Evolutionary conservation across 371 early-diverging fungal genomes (phyloP).

Genomic region (Rhizopus arrhizus): DNA sequence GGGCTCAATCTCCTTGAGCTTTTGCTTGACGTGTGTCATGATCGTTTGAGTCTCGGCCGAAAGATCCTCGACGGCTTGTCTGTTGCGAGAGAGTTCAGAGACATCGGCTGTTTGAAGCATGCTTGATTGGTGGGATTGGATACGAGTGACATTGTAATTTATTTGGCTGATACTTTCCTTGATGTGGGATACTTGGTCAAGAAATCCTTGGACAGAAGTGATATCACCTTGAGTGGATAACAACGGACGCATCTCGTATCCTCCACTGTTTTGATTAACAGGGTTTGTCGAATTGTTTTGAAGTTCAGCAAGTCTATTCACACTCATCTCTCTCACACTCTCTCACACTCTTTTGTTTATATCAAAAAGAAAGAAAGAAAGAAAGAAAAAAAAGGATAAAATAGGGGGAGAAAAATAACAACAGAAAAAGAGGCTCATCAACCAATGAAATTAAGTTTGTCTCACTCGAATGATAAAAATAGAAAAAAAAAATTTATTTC

Average conservation of each 20-base stretch:
- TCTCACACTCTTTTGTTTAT: not conserved
- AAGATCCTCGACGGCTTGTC: conserved; percentile 30
- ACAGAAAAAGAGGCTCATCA: not conserved
- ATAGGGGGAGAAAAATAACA: conserved; percentile 1
- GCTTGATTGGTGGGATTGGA: conserved; percentile 35
- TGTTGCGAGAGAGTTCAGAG: conserved; percentile 30
- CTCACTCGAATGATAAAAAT: not conserved
- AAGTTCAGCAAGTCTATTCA: conserved; percentile 52
- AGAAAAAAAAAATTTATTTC: not conserved
- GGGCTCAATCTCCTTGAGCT: conserved; percentile 51
- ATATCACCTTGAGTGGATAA: conserved; percentile 39
- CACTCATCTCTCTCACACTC: conserved; percentile 38
- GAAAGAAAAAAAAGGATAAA: conserved; percentile 2
- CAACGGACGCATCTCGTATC: conserved; percentile 55
- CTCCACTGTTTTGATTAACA: conserved; percentile 15
- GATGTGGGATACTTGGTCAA: conserved; percentile 45
- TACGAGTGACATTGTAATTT: conserved; percentile 41
- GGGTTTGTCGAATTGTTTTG: conserved; percentile 11
- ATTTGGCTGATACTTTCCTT: conserved; percentile 45
- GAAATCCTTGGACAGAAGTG: conserved; percentile 27
- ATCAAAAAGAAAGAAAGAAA: conserved; percentile 11
- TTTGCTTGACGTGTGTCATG: conserved; percentile 49
- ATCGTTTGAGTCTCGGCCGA: conserved; percentile 40
- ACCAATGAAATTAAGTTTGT: not conserved
- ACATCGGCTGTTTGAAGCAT: conserved; percentile 52